Evolutionary conservation across 2,329 filamentous ascomycete species (phyloP), one percentile per base, ranked within the genome.

Genomic region (Scytalidium lignicola): DNA sequence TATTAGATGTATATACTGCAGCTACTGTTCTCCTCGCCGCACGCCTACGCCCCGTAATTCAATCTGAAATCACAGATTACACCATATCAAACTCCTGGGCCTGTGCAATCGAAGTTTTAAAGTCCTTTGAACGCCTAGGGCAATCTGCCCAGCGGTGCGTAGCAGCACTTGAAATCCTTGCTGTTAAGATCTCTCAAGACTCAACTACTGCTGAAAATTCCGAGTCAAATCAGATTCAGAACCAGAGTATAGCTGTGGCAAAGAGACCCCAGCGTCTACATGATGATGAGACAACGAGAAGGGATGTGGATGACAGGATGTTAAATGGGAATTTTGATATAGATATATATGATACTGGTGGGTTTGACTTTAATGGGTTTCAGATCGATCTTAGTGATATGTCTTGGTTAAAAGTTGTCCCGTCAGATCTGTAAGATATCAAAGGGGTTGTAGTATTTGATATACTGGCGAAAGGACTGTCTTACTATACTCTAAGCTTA

Each of bases 61-160:
- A 41, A 48, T 22, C 12, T 21, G 18, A 22, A 22, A 29, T 39
- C 26, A 18, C 43, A 17, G 43, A 45, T 8, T 37, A 37, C n/a
- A 37, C 32, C 17, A 21, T 45, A 13, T 45, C 43, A 17, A 23
- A 29, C 15, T 46, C n/a, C 22, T 46, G 44, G 44, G 18, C 12
- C 2, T 21, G 19, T 7, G 18, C 32, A 23, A 46, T 41, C 2
- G 32, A 58, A 0, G 55, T 68, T 0, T 56, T 70, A 1, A 58
- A 64, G 8, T 56, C 62, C 0, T 65, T 69, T 10, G 66, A 70
- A 41, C 56, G 58, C 3, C 63, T 70, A 5, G 62, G 66, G 0
- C 62, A 62, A 8, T 67, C 65, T 1, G 64, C 64, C 1, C 55
- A 62, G 2, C 51, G 64, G 18, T 69, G 67, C 5, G 58, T 66